Percentiles rank a stretch among this genome's conserved stretches.
These are phyloP conservation scores for Hemisphaericaspora xylanilytica DNA, from an alignment of 1,139 yeast species.

Conservation along the genomic window DNA sequence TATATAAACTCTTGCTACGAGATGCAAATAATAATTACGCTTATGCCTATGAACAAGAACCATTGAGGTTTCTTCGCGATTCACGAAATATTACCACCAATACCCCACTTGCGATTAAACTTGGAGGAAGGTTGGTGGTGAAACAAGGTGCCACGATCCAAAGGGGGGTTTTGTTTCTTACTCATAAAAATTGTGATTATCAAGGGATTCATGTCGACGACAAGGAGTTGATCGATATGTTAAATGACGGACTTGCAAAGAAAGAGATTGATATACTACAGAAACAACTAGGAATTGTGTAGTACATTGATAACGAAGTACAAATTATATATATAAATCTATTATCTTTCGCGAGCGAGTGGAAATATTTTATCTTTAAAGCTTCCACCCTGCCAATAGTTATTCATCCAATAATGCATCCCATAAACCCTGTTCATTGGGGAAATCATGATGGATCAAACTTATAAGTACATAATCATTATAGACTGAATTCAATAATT, in stretches of 20 bases:
- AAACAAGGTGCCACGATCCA: constrained; percentile 31
- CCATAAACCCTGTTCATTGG: constrained; percentile 78
- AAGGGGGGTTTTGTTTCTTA: constrained; percentile 36
- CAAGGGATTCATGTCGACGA: constrained; percentile 29
- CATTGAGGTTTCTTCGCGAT: constrained; percentile 31
- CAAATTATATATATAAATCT: too few relatives aligned
- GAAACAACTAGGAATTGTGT: background rate
- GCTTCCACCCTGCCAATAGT: constrained; percentile 18
- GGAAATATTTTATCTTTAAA: constrained; percentile 3
- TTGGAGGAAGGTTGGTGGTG: constrained; percentile 39
- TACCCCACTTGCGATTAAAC: constrained; percentile 35
- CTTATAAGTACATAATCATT: constrained; percentile 73
- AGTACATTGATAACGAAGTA: too few relatives aligned
- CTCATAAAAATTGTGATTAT: constrained; percentile 31
- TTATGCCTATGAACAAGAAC: constrained; percentile 41
- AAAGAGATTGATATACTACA: constrained; percentile 31
- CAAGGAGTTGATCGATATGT: constrained; percentile 22
- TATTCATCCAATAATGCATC: constrained; percentile 45
- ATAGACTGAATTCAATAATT: constrained; percentile 59
- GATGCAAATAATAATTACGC: constrained; percentile 33
- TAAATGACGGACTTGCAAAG: constrained; percentile 33
- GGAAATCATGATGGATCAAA: constrained; percentile 80
- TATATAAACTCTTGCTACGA: constrained; percentile 34
- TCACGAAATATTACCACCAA: constrained; percentile 13
- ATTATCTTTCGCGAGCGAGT: too few relatives aligned